Evolutionary conservation across 768 basidiomycete species (phyloP), one percentile per base, ranked within the genome.

Genomic region (Lentinula raphanica): DNA sequence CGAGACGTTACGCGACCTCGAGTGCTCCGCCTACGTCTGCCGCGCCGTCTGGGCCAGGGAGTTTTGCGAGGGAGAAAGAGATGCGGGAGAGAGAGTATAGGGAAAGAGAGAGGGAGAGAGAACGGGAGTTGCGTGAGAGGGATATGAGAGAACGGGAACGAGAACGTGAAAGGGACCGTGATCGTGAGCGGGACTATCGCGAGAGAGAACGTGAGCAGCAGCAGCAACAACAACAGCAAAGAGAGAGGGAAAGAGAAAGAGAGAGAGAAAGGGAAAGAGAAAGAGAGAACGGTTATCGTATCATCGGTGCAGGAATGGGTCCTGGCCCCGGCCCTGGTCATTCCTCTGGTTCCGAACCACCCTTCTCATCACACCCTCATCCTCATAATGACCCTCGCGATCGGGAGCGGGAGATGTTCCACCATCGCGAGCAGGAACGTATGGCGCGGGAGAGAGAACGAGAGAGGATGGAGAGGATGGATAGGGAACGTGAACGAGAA

Each of bases 391-490:
- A 53, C 27, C 32, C 23, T 25, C 51, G 36, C 11, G 35, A 53
- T 25, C 51, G 36, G 3, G 35, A 53, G 25, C 3, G 36, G 23
- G 36, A 38, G 35, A 53, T 53, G 17, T 36, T 36, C 35, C 51
- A 53, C 15, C 36, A 40, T 7, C 51, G 36, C 32, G 35, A 53
- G 25, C 25, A 29, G 8, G 49, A 49, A 31, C 27, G 49, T 25
- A 1, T 49, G 1, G 39, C 13, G 60, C 51, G 58, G 58, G 17
- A 56, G 64, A 29, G 66, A 66, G 40, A 67, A 66, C 6, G 38
- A 59, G 73, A 36, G 71, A 74, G 19, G 71, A 64, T 53, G 61
- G 60, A 60, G 67, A 60, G 59, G 73, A 35, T 72, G 73, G 19
- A 64, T 66, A 15, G 74, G 71, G 44, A 63, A 59, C 39, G 39